phyloP scores from a whole-genome alignment of 805 yeast species.

The Saturnispora silvae region DNA sequence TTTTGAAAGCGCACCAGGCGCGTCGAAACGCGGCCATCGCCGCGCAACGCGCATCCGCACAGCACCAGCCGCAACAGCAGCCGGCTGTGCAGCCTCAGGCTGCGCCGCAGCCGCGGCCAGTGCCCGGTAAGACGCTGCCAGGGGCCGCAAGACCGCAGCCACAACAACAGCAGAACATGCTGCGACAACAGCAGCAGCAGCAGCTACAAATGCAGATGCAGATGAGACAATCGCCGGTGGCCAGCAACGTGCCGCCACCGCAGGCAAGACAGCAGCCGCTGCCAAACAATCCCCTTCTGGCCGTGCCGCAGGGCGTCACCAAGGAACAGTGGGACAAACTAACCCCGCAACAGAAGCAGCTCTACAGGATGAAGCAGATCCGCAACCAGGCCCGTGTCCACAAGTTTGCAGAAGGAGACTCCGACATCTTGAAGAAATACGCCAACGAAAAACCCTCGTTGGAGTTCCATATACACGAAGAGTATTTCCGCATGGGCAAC shows the following conservation, averaged over 20 bases:
- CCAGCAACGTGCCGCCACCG: not conserved
- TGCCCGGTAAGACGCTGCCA: constrained; percentile 11
- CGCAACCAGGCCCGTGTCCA: constrained; percentile 36
- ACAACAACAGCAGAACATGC: constrained; percentile 1
- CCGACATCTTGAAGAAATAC: constrained; percentile 66
- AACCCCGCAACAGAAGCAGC: constrained; percentile 32
- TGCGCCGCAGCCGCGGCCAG: not conserved
- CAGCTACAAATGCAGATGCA: constrained; percentile 10
- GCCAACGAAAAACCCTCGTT: constrained; percentile 69
- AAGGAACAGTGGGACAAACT: constrained; percentile 25
- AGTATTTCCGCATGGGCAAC: constrained; percentile 83
- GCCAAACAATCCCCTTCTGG: too few species aligned
- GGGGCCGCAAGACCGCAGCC: constrained; percentile 11
- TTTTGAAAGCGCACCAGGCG: constrained; percentile 23
- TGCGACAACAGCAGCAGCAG: constrained; percentile 9
- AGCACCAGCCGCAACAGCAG: not conserved
- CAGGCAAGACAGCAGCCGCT: constrained; percentile 1
- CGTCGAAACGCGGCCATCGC: constrained; percentile 6
- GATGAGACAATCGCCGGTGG: not conserved
- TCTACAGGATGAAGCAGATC: constrained; percentile 32
- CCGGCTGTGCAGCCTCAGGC: not conserved
- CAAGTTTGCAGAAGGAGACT: constrained; percentile 60
- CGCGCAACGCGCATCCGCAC: not conserved
- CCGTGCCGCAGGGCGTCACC: too few species aligned
- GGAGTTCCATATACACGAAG: constrained; percentile 84